Evolutionary conservation across 768 basidiomycete species (phyloP), one percentile per base, ranked within the genome.

Genomic region (Daedalea quercina): DNA sequence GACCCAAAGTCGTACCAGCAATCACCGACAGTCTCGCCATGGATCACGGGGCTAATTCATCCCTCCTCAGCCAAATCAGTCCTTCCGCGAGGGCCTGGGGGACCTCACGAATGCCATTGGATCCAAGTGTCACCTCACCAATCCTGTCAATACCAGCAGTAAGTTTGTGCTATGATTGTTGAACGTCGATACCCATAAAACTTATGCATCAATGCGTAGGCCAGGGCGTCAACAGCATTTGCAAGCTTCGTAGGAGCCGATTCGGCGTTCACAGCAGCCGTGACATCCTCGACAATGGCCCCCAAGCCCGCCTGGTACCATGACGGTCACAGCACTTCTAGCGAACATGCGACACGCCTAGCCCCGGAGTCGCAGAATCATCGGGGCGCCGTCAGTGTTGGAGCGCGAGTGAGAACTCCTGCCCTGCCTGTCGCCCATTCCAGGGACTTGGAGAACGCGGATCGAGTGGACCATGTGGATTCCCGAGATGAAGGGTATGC

Each of bases 161-260:
- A 11, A 52, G 57, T 49, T 17, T 42, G 12, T 7, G 28, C 28
- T 11, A n/a, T n/a, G n/a, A n/a, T n/a, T n/a, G n/a, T n/a, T n/a
- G n/a, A 31, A 31, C 28, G 28, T 11, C 28, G 4, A 31, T 31
- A 11, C 28, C 11, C 28, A 31, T 31, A 31, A 4, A 31, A 31
- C 28, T 11, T 11, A 25, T 52, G n/a, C 42, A 44, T 31, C 28
- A 31, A 31, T 11, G 28, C 28, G 12, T 46, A 60, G 60, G 57
- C 44, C 44, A 62, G 60, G 44, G 60, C 62, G 15, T 63, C 62
- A 3, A 34, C 54, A 15, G 64, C 62, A 0, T 65, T 65, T 43
- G 13, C 55, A 1, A 60, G 60, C 17, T 65, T 65, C 34, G 59
- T 58, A 12, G 57, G 60, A 37, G 17, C 50, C 19, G 8, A 48